Evolutionary conservation across 2,329 filamentous ascomycete species (phyloP).

Genomic region (Phoma herbarum): DNA sequence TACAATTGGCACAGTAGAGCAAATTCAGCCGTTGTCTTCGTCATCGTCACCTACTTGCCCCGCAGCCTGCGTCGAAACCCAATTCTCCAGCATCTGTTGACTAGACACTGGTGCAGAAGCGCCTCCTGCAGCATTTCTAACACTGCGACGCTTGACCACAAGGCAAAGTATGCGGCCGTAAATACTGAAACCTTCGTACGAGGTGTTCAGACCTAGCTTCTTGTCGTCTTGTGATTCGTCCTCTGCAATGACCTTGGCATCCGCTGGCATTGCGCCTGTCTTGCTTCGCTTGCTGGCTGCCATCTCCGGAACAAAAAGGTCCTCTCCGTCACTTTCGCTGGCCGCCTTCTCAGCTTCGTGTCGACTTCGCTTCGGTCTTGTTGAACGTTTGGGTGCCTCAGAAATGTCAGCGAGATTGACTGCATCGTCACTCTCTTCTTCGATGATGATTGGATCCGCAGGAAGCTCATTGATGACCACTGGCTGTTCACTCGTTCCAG

Average conservation of each 20-base stretch:
- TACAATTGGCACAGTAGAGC: not conserved
- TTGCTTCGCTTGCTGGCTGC: constrained; percentile 28
- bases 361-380: constrained; percentile 29
- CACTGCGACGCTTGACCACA: constrained; percentile 77
- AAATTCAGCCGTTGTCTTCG: constrained; percentile 44
- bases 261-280: constrained; percentile 23
- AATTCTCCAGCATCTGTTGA: constrained; percentile 54
- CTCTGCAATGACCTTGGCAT: constrained; percentile 31
- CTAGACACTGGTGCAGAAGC: constrained; percentile 36
- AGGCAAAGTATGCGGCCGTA: constrained; percentile 92
- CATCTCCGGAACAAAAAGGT: constrained; percentile 36
- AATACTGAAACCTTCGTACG: constrained; percentile 95
- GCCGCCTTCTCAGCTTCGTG: constrained; percentile 16
- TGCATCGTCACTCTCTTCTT: constrained; percentile 68
- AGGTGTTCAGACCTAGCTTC: constrained; percentile 84
- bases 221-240: constrained; percentile 75
- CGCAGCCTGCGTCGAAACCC: constrained; percentile 55
- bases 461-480: constrained; percentile 54
- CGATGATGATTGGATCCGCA: constrained; percentile 56
- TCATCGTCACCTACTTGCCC: constrained; percentile 45
- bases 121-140: constrained; percentile 29
- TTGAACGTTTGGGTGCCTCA: constrained; percentile 44
- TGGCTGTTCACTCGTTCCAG: constrained; percentile 53
- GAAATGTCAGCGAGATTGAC: constrained; percentile 66
- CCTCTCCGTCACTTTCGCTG: constrained; percentile 47